Conservation (phyloP, 208 protist species). For the Jaenimonas drosophilae region DNA sequence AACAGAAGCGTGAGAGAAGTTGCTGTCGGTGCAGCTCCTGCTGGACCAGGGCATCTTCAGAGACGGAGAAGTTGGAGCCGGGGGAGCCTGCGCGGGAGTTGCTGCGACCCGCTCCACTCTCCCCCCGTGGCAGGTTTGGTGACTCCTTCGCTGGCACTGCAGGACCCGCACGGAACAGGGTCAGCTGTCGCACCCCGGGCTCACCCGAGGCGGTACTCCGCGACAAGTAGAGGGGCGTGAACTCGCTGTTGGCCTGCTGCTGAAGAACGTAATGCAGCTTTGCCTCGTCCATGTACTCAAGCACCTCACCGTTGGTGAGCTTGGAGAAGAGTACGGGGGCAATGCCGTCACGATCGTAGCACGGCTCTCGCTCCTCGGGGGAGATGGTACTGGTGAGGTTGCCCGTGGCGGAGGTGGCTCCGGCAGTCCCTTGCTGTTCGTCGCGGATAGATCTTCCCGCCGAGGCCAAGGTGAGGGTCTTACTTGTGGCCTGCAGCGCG, state of each 20-base stretch:
- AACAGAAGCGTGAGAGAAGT: not conserved
- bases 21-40: not conserved
- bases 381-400: not conserved
- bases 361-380: too few relatives aligned
- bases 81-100: not conserved
- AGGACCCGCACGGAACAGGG: constrained; percentile 19
- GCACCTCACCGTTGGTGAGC: constrained; percentile 35
- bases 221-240: constrained; percentile 31
- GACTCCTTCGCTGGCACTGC: not conserved
- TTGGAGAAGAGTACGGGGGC: constrained; percentile 47
- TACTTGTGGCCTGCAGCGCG: not conserved
- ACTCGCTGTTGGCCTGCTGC: constrained; percentile 9
- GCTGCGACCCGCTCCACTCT: not conserved
- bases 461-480: too few relatives aligned
- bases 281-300: constrained; percentile 38
- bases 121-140: not conserved
- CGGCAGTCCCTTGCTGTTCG: not conserved
- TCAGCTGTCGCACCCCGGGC: constrained; percentile 40
- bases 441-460: too few relatives aligned
- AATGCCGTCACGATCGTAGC: too few relatives aligned
- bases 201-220: constrained; percentile 32
- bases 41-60: not conserved
- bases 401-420: not conserved
- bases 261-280: constrained; percentile 28
- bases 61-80: not conserved